Evolutionary conservation across 257 asterid genomes (phyloP), one percentile per base, ranked within the genome.

Genomic region (Capsicum pubescens): DNA sequence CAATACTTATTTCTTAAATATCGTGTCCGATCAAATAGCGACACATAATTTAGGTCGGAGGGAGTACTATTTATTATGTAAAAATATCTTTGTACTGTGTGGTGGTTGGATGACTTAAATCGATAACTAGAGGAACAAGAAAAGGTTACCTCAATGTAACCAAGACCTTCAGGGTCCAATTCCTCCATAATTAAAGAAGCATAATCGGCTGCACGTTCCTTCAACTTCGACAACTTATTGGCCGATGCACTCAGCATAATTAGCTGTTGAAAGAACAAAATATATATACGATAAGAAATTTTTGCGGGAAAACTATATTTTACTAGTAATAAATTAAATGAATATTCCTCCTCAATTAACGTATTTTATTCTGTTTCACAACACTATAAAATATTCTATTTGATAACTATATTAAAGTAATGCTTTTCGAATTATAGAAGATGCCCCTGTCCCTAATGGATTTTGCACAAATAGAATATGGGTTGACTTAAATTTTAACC

Each of bases 211-310:
- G 97, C 98, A 89, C 93, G 97, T 92, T 94, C 97, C 89, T 92
- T 93, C 89, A 94, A 86, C 87, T 90, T 88, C 56, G 97, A 94
- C 92, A 95, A 85, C 89, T 95, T 95, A 91, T 95, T 95, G 63
- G 99, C 97, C 3, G 97, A 94, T 71, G 97, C 99, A 87, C 99
- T 95, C 90, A 95, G 84, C 97, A 93, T 87, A 83, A 95, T 93
- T 86, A 95, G 94, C 99, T 95, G 97, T 66, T 87, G 66, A 81
- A 85, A 42, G 50, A 56, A 54, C 36, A 46, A 67, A 67, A 9
- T 32, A 21, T 76, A 70, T 46, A 55, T 42, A 67, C 59, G 54
- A 66, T 46, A 10, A 58, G 32, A 74, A 72, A 74, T 64, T 63
- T 55, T 48, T 50, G 79, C 16, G 77, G 48, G n/a, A 26, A 50